Base-by-base conservation (phyloP, 768 basidiomycete genomes). In the Calocybe gangraenosa region DNA sequence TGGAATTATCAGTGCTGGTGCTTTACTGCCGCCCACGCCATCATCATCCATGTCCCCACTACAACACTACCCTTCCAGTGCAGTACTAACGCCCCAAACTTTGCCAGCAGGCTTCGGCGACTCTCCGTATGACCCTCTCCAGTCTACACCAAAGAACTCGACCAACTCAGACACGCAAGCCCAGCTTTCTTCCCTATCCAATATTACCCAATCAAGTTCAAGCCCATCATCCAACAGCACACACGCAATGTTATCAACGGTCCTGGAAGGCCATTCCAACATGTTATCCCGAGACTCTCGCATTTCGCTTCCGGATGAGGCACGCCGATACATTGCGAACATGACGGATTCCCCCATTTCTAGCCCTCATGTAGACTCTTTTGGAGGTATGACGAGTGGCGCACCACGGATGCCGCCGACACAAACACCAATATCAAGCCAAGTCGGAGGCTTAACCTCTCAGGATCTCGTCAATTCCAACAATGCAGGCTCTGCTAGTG, bases 271-370 rank as follows among this genome's bases (percentile, higher is more conserved):
- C 49, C 61, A 63, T 17, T 60, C 61, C n/a, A 59, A 65, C 33
- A 41, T 58, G 4, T 52, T 69, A 14, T 76, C 78, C n/a, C 76
- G 82, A 44, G 82, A 83, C 40, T 88, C 85, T 7, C 74, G 76
- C 18, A 76, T 84, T 40, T 79, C 82, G 25, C 70, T 89, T 30
- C 84, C 88, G 1, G 86, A 89, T 44, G 89, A 91, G 60, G 83
- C 87, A 13, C 78, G 71, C 51, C 79, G 76, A 38, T 89, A 87
- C 56, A 82, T 87, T 45, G 72, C 78, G 30, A 78, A 74, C 53
- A 81, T 86, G 75, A 65, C 64, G 30, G 85, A 87, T 45, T 82
- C 80, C 3, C 82, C 86, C 2, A 58, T 67, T 7, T 64, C 76
- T 20, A 84, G 78, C 55, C 79, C 84, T 5, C 62, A 63, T 35